Conservation (phyloP, 192 early-diverging fungal species). For the Lunasporangiospora selenospora region DNA sequence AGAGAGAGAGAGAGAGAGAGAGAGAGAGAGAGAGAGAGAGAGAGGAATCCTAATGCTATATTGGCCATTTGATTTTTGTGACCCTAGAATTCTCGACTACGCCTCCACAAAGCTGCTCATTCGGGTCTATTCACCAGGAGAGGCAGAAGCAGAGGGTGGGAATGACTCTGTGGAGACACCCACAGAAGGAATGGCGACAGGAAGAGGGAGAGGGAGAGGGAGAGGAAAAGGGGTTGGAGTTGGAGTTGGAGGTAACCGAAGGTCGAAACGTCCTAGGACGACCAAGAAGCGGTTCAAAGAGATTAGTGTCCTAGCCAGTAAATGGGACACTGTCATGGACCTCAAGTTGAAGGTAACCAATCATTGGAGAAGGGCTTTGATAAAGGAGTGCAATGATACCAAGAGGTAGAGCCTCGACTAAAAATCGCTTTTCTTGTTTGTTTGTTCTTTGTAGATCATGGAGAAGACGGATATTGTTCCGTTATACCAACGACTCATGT, state of each 20-base stretch:
- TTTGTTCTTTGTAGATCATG: too few species aligned
- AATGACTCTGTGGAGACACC: not conserved
- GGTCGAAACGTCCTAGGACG: conserved; percentile 15
- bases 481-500: conserved; percentile 36
- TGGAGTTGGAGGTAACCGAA: not conserved
- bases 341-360: conserved; percentile 39
- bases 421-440: too few species aligned
- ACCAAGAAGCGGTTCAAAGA: conserved; percentile 16
- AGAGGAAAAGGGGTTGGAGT: not conserved
- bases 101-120: not conserved
- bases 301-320: conserved; percentile 9
- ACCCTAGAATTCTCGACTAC: not conserved
- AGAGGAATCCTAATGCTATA: too few species aligned
- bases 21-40: too few species aligned
- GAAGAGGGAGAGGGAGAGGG: conserved; percentile 1
- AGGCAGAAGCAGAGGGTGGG: not conserved
- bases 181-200: not conserved
- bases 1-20: too few species aligned
- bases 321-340: conserved; percentile 29
- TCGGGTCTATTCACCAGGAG: not conserved
- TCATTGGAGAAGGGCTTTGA: too few species aligned
- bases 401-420: too few species aligned
- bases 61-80: not conserved
- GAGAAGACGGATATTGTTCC: conserved; percentile 30
- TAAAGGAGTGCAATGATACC: too few species aligned